Evolutionary conservation across 192 early-diverging fungal genomes (phyloP), one percentile per base, ranked within the genome.

Genomic region (Podila epicladia): DNA sequence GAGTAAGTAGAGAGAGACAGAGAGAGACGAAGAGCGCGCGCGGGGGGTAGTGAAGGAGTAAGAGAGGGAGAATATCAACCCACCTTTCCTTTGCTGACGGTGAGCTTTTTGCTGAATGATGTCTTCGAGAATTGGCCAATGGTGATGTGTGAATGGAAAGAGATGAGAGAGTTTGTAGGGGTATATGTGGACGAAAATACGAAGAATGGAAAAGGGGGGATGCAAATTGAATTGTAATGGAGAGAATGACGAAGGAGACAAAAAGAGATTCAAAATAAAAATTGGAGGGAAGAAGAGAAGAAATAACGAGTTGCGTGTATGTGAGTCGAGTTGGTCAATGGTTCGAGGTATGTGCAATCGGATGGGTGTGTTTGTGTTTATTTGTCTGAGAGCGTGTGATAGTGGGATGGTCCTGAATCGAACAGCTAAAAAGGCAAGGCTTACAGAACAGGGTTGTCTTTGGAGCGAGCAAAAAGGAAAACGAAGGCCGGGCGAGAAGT

Each of bases 31-130:
- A 60, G 13, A 24, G 29, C 12, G 24, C 9, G 58, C 29, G 24
- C 26, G 58, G 1, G 17, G 26, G 3, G 53, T 29, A 3, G 24
- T 24, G 24, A 55, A 24, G 22, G 53, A 24, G 53, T 24, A 55
- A 9, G 53, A 55, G 53, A 55, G 17, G 53, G 53, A 55, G 53
- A 55, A 55, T 26, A 7, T 55, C 53, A 55, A 55, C 53, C 53
- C 53, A 55, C 53, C 53, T 55, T 55, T 9, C 24, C 26, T 55
- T 55, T 12, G 22, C 26, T 33, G 59, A 31, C 59, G 24, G 35
- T 0, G 31, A 35, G 31, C 29, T 17, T 2, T 32, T 24, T 19
- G 59, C 26, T 61, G 59, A 61, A 7, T 32, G 59, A 24, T 26
- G 28, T 61, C 15, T 3, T 45, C 41, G 41, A 45, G 59, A 17